A percentile compares a stretch with the other conserved stretches of the same genome.
phyloP scores from a whole-genome alignment of 2,329 filamentous ascomycete species.

The Trematosphaeria pertusa region DNA sequence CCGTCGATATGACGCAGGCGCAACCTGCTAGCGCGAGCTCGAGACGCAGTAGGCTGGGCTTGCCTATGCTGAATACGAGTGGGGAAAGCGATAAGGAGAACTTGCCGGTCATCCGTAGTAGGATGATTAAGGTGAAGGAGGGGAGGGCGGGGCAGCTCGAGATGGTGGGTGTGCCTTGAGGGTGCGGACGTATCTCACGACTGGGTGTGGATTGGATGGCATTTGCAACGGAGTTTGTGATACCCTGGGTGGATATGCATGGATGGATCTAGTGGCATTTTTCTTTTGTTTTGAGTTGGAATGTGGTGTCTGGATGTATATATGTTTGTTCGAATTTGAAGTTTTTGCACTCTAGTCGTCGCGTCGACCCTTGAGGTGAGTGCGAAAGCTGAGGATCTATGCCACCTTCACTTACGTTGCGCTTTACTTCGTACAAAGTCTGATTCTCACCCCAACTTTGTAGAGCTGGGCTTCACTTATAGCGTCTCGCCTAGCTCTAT shows the following conservation, averaged over 20 bases:
- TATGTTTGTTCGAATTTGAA: too few species aligned
- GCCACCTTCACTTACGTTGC: too few species aligned
- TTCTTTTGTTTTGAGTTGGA: too few species aligned
- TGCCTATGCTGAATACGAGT: slow-evolving; percentile 14
- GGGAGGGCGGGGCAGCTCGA: slow-evolving; percentile 27
- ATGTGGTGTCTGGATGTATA: too few species aligned
- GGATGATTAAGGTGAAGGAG: slow-evolving; percentile 32
- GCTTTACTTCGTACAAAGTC: too few species aligned
- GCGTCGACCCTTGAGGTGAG: too few species aligned
- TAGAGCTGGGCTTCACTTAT: too few species aligned
- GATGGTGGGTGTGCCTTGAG: slow-evolving; percentile 32
- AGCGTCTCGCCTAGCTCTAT: too few species aligned
- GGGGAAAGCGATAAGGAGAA: slow-evolving; percentile 39
- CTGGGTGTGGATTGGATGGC: neutral
- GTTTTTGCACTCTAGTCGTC: too few species aligned
- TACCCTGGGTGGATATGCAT: neutral
- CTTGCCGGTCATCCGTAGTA: slow-evolving; percentile 27
- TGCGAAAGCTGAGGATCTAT: too few species aligned
- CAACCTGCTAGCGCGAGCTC: neutral
- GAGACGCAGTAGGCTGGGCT: slow-evolving; percentile 8
- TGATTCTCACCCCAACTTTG: too few species aligned
- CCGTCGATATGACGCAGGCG: slow-evolving; percentile 26
- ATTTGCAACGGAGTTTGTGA: slow-evolving; percentile 1
- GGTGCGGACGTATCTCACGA: neutral
- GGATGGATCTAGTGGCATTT: neutral